Evolutionary conservation across 805 yeast genomes (phyloP).

Genomic region (Ogataea nitratoaversa): DNA sequence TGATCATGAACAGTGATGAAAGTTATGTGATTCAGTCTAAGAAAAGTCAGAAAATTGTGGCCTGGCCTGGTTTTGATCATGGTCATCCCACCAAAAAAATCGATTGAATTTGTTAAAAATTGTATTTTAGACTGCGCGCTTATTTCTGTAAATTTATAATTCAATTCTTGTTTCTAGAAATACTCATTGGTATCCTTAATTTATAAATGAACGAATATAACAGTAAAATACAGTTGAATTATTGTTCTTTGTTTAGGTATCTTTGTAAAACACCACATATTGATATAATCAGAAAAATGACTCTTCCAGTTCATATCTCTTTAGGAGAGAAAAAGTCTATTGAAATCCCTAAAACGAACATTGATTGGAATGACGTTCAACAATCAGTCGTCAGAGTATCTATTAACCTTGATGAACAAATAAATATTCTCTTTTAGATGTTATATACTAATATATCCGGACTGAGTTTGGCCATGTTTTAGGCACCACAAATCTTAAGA

Average conservation of each 20-base stretch:
- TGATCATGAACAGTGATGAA: slow-evolving; percentile 17
- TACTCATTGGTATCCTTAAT: no score
- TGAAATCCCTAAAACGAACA: slow-evolving; percentile 17
- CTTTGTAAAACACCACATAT: background rate
- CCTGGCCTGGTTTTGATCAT: slow-evolving; percentile 70
- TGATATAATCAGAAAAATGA: background rate
- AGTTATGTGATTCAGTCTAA: slow-evolving; percentile 12
- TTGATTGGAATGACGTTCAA: slow-evolving; percentile 27
- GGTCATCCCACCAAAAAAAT: slow-evolving; percentile 46
- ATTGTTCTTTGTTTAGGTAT: no score
- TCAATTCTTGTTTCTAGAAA: background rate
- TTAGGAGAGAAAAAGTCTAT: slow-evolving; percentile 6
- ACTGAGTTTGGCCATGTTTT: no score
- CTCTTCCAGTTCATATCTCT: slow-evolving; percentile 1
- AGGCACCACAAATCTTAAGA: slow-evolving; percentile 33
- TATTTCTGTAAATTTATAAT: background rate
- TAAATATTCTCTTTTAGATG: no score
- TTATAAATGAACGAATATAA: no score
- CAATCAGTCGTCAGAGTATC: slow-evolving; percentile 25
- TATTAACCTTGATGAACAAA: no score
- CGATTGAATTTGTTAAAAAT: background rate
- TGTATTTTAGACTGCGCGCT: background rate
- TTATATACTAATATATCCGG: no score
- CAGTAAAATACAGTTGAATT: no score
- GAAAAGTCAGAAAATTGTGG: slow-evolving; percentile 31